Evolutionary conservation across 192 early-diverging fungal species (phyloP), one percentile per base, ranked within the genome.

Genomic region (Gaertneriomyces semiglobifer): DNA sequence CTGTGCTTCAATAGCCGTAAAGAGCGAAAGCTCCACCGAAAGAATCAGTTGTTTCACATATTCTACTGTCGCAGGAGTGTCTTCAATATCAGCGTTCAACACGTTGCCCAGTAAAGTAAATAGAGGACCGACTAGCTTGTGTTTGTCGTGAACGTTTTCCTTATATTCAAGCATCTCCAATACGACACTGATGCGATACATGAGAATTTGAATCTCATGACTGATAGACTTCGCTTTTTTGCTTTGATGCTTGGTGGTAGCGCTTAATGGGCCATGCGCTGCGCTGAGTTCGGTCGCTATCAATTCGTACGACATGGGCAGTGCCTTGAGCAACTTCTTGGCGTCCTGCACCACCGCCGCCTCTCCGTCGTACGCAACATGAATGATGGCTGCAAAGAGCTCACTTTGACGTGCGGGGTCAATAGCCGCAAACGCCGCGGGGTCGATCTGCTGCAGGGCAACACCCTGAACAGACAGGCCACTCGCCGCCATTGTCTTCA

Each of bases 21-120:
- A 53, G 10, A 78, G 64, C 56, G 69, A 64, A 48, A 79, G 59
- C 12, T 68, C n/a, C 46, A 86, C 79, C 3, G 84, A 81, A 38
- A 98, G 86, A 51, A 90, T 79, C 38, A 95, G 74, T 77, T 98
- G 94, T 76, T 90, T 91, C 44, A 89, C 74, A 74, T 96, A 95
- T 63, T 96, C 94, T 46, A 90, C 65, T 38, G 88, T 84, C 1
- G 86, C 79, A 7, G 80, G 82, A 7, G 74, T 20, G 4, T 41
- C 58, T 11, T 63, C 40, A 8, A 52, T 44, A 14, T 68, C 53
- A 12, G 62, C 53, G 51, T 68, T 79, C 52, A 90, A 73, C 52
- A 95, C 75, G 14, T 74, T 81, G 0, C 79, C 75, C n/a, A 95
- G 74, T 4, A 89, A 69, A 51, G 88, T 83, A 62, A 92, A 92